These are phyloP conservation scores for Lasiodiplodia sp. DNA, from an alignment of 2,329 filamentous ascomycete species.

Conservation along the genomic window DNA sequence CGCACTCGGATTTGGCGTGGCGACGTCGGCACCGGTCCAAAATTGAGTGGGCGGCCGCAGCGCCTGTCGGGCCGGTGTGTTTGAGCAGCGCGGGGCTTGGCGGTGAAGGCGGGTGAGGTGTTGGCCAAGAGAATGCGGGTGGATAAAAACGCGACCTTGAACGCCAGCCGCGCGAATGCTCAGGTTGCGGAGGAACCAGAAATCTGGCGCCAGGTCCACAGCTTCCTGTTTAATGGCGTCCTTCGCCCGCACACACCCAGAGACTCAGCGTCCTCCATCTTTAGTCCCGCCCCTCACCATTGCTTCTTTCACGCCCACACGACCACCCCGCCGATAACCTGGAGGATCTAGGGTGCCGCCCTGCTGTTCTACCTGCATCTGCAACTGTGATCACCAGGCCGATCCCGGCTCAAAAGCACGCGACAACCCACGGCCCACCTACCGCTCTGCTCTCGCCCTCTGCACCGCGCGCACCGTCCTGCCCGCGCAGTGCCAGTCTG, in stretches of 20 bases:
- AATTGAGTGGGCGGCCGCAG: constrained; percentile 12
- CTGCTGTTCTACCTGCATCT: constrained; percentile 26
- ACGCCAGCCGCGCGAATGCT: constrained; percentile 21
- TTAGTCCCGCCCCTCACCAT: background rate
- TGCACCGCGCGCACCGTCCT: constrained; percentile 21
- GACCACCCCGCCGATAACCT: constrained; percentile 16
- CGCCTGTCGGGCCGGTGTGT: constrained; percentile 24
- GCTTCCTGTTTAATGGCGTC: constrained; percentile 24
- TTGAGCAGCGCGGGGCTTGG: constrained; percentile 27
- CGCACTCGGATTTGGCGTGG: background rate
- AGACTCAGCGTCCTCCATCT: constrained; percentile 14
- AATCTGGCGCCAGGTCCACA: constrained; percentile 26
- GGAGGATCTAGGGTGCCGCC: constrained; percentile 24
- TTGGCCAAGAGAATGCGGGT: constrained; percentile 12
- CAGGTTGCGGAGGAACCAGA: constrained; percentile 12
- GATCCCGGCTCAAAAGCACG: constrained; percentile 30
- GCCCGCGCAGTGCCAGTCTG: constrained; percentile 25
- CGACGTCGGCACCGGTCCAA: background rate
- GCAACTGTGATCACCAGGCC: constrained; percentile 22
- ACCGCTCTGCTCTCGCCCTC: constrained; percentile 22
- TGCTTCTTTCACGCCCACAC: background rate
- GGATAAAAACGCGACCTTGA: constrained; percentile 25
- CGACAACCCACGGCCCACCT: constrained; percentile 28
- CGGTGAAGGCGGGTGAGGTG: constrained; percentile 26
- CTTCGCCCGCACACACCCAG: constrained; percentile 17